These are phyloP conservation scores for Sporothrix humicola DNA, from an alignment of 2,329 filamentous ascomycete genomes.

Conservation along the genomic window DNA sequence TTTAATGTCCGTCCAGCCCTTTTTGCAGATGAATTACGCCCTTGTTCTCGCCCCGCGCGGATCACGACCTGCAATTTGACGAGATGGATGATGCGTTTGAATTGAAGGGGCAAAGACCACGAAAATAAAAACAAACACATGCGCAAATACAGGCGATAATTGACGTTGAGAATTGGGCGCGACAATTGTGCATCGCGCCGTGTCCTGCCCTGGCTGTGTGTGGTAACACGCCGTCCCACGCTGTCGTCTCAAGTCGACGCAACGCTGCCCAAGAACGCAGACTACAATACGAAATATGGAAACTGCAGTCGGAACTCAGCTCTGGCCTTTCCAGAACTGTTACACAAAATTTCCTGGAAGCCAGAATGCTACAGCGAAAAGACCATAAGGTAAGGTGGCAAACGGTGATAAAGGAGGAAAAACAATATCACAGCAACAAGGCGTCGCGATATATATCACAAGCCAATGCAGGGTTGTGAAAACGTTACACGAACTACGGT, in stretches of 20 bases:
- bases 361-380: background rate
- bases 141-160: background rate
- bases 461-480: background rate
- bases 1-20: background rate
- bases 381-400: background rate
- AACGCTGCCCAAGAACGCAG: background rate
- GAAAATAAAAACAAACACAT: background rate
- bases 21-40: background rate
- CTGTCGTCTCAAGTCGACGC: conserved; percentile 9
- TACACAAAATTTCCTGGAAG: background rate
- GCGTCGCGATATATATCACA: background rate
- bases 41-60: background rate
- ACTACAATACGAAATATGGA: background rate
- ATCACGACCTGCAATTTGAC: background rate
- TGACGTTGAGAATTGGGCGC: background rate
- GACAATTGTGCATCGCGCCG: background rate
- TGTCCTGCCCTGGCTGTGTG: conserved; percentile 3
- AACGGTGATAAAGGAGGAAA: no score
- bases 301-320: background rate
- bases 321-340: background rate
- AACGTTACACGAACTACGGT: background rate
- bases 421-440: no score
- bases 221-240: background rate
- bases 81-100: background rate
- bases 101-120: background rate